Percentiles rank a stretch among this genome's conserved stretches.
Evolutionary conservation across 164 flowering plant species (phyloP).

Genomic region (Brasenia schreberi): DNA sequence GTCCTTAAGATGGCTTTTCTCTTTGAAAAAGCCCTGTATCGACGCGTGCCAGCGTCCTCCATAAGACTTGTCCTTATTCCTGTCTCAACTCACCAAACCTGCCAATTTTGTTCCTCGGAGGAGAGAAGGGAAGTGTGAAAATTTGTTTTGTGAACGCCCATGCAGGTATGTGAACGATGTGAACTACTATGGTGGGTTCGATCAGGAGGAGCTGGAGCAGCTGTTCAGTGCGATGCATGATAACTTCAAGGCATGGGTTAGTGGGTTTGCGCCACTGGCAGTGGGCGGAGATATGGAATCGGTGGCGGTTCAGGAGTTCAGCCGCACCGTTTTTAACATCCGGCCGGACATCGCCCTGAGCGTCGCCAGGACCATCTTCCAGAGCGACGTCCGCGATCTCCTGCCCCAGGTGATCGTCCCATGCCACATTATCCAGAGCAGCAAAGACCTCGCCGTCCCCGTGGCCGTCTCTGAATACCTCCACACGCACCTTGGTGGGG

Average conservation of each 20-base stretch:
- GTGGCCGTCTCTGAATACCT: slow-evolving; percentile 37
- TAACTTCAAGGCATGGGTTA: slow-evolving; percentile 37
- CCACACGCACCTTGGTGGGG: slow-evolving; percentile 24
- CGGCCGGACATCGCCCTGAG: slow-evolving; percentile 42
- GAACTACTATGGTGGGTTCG: slow-evolving; percentile 42
- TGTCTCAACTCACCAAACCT: no score
- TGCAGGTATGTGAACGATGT: slow-evolving; percentile 35
- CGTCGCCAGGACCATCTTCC: slow-evolving; percentile 27
- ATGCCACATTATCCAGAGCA: slow-evolving; percentile 40
- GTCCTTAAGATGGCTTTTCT: no score
- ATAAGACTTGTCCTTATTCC: no score
- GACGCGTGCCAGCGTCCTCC: no score
- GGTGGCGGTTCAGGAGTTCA: slow-evolving; percentile 37
- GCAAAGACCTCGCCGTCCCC: slow-evolving; percentile 40
- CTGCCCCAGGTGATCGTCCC: slow-evolving; percentile 27
- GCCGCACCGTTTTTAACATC: slow-evolving; percentile 40
- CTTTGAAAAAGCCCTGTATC: no score
- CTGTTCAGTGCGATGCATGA: slow-evolving; percentile 27
- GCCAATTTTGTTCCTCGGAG: no score
- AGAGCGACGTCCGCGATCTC: slow-evolving; percentile 20
- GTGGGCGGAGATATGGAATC: slow-evolving; percentile 46
- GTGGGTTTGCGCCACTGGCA: slow-evolving; percentile 38
- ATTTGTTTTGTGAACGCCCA: neutral
- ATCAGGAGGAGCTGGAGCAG: slow-evolving; percentile 36
- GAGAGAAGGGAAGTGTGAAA: no score